Conservation (phyloP, 2,329 filamentous ascomycete genomes). For the Torrubiella hemipterigena region DNA sequence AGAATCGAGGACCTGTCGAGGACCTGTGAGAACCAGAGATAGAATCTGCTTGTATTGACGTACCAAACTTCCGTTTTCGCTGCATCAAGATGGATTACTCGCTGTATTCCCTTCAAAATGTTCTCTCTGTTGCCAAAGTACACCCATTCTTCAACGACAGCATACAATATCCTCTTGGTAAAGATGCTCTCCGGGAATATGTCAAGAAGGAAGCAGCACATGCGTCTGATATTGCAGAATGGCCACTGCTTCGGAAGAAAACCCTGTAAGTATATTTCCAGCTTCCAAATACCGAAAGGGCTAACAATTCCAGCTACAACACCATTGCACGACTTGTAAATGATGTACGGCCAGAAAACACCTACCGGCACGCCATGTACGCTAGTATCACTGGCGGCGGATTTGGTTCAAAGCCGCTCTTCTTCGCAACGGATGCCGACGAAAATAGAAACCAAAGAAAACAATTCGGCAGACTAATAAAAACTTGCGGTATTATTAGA, state of each 20-base stretch:
- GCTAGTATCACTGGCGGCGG: conserved; percentile 28
- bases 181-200: too few relatives aligned
- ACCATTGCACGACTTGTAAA: conserved; percentile 20
- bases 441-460: conserved; percentile 29
- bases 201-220: too few relatives aligned
- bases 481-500: conserved; percentile 15
- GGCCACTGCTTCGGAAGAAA: conserved; percentile 11
- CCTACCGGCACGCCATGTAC: conserved; percentile 24
- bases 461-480: conserved; percentile 19
- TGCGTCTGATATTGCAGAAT: conserved; percentile 7
- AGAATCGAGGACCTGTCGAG: too few relatives aligned
- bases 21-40: too few relatives aligned
- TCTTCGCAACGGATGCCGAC: conserved; percentile 25
- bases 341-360: conserved; percentile 20
- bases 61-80: too few relatives aligned
- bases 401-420: conserved; percentile 16
- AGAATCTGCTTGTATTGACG: too few relatives aligned
- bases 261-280: conserved; percentile 10
- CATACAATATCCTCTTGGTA: too few relatives aligned
- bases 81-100: too few relatives aligned
- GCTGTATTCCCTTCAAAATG: too few relatives aligned
- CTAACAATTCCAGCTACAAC: conserved; percentile 16
- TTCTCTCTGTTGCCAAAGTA: too few relatives aligned
- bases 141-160: too few relatives aligned
- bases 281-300: fast-evolving